Evolutionary conservation across 2,329 filamentous ascomycete species (phyloP).

Genomic region (Cytospora piceae): DNA sequence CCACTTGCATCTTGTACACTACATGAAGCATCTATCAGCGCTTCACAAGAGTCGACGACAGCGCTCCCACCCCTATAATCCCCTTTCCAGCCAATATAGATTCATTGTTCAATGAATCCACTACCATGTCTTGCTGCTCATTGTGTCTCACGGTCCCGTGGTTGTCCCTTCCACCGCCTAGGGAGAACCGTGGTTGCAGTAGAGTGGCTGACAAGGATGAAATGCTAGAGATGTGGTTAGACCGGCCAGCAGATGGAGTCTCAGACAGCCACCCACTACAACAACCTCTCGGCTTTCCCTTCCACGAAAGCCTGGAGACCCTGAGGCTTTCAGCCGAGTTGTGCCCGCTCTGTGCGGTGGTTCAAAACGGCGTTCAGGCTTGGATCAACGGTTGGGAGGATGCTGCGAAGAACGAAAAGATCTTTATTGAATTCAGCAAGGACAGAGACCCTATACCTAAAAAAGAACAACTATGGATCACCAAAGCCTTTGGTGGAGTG

Average conservation of each 20-base stretch:
- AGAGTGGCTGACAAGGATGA: neutral
- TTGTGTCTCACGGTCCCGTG: neutral
- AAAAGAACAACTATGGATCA: slow-evolving; percentile 5
- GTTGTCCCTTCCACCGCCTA: neutral
- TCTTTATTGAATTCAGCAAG: neutral
- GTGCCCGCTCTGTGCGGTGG: slow-evolving; percentile 11
- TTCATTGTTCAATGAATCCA: too few relatives aligned
- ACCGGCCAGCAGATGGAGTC: neutral
- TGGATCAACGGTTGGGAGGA: slow-evolving; percentile 14
- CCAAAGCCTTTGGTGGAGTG: neutral
- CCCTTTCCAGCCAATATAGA: neutral
- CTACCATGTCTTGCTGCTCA: neutral
- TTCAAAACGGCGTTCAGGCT: neutral
- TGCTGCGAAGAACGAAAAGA: slow-evolving; percentile 5
- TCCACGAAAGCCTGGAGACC: neutral
- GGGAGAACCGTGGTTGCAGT: neutral
- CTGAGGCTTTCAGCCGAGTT: slow-evolving; percentile 5
- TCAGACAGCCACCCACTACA: neutral
- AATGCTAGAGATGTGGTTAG: neutral
- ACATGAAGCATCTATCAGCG: neutral
- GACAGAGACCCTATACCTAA: neutral
- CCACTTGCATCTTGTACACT: neutral
- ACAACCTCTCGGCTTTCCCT: neutral
- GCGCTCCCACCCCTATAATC: neutral
- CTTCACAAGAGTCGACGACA: neutral